A percentile compares a stretch with the other conserved stretches of the same genome.
These are phyloP conservation scores for Sugiyamaella mastotermitis DNA, from an alignment of 805 yeast species.

Conservation along the genomic window DNA sequence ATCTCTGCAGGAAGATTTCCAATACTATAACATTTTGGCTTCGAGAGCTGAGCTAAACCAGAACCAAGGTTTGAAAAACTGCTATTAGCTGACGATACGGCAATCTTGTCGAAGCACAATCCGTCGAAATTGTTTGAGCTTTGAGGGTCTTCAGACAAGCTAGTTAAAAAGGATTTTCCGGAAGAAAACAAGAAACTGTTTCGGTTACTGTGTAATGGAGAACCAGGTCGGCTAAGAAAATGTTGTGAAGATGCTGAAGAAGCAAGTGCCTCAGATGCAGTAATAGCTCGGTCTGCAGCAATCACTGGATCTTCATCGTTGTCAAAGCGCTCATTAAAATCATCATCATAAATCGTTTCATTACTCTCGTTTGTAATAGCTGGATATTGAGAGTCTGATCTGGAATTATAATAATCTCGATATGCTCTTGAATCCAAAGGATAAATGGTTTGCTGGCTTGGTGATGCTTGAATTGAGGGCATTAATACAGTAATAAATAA, in stretches of 20 bases:
- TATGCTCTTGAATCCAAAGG: too few species aligned
- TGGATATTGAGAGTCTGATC: too few species aligned
- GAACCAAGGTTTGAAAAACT: background rate
- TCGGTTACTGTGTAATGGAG: slow-evolving; percentile 7
- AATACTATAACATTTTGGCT: slow-evolving; percentile 6
- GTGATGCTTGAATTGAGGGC: too few species aligned
- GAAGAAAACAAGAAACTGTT: slow-evolving; percentile 6
- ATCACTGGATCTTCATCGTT: background rate
- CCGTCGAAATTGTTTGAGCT: background rate
- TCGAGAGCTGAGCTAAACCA: background rate
- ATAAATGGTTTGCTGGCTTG: too few species aligned
- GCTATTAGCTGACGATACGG: background rate
- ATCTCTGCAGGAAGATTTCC: slow-evolving; percentile 24
- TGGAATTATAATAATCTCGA: too few species aligned
- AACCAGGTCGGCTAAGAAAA: slow-evolving; percentile 6
- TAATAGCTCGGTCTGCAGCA: slow-evolving; percentile 9
- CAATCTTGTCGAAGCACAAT: background rate
- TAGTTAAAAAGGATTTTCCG: slow-evolving; percentile 6
- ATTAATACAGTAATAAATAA: too few species aligned
- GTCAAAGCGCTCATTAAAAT: too few species aligned
- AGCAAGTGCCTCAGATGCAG: slow-evolving; percentile 11
- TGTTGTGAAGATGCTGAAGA: slow-evolving; percentile 1
- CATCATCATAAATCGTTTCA: too few species aligned
- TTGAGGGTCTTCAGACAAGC: slow-evolving; percentile 2
- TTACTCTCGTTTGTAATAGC: too few species aligned